phyloP scores from a whole-genome alignment of 495 filamentous ascomycete species.

The Penicillium longicatenatum region DNA sequence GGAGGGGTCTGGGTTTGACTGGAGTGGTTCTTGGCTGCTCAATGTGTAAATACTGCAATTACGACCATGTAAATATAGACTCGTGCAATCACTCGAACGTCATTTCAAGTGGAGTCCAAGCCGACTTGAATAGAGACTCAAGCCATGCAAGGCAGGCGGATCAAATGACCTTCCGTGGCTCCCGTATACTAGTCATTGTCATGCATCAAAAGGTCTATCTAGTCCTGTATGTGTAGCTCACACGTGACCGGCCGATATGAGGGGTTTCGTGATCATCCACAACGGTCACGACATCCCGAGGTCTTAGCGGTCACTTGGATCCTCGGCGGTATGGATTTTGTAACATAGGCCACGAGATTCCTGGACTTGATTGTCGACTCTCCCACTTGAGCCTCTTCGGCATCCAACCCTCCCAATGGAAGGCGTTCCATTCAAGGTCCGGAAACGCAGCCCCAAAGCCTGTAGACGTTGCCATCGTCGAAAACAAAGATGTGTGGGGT shows the following conservation, averaged over 20 bases:
- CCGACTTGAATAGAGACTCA: too few relatives aligned
- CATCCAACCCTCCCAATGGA: not conserved
- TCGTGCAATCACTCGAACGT: too few relatives aligned
- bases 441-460: conserved; percentile 26
- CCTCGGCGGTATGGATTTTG: not conserved
- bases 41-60: conserved; percentile 11
- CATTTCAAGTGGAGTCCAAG: too few relatives aligned
- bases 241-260: conserved; percentile 3
- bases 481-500: conserved; percentile 29
- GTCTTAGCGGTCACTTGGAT: not conserved
- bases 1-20: conserved; percentile 34
- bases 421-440: conserved; percentile 19
- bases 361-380: not conserved
- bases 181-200: too few relatives aligned
- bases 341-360: not conserved
- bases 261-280: conserved; percentile 8
- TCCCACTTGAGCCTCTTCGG: not conserved
- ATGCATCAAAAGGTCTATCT: too few relatives aligned
- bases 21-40: conserved; percentile 33
- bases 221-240: not conserved
- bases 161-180: not conserved
- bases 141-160: not conserved
- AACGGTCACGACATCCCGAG: conserved; percentile 6
- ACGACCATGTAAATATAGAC: conserved; percentile 2
- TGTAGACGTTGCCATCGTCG: conserved; percentile 27